phyloP scores from a whole-genome alignment of 768 basidiomycete species.

The Amanita inopinata region DNA sequence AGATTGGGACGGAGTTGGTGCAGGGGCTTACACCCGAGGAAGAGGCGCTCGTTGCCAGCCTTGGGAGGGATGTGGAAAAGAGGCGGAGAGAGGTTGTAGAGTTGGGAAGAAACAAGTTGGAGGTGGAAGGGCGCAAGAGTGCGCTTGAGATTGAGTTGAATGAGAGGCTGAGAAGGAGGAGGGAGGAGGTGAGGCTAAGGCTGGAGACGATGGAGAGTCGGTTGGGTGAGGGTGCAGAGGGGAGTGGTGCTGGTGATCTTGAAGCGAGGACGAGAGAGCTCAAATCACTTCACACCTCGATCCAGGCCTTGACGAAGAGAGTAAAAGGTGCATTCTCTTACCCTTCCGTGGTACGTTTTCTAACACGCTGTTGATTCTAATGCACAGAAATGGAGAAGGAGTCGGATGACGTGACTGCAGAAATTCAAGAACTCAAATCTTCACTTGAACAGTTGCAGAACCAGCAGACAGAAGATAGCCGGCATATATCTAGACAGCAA shows the following conservation, averaged over 20 bases:
- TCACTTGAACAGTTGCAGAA: constrained; percentile 68
- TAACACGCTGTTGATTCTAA: not conserved
- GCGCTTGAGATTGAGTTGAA: constrained; percentile 87
- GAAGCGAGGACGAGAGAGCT: constrained; percentile 65
- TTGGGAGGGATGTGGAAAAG: constrained; percentile 70
- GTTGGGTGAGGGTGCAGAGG: constrained; percentile 33
- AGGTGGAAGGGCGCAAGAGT: constrained; percentile 73
- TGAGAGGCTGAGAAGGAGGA: constrained; percentile 73
- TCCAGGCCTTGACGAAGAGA: constrained; percentile 53
- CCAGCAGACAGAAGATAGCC: constrained; percentile 80
- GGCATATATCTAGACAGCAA: constrained; percentile 82
- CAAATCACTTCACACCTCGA: constrained; percentile 51
- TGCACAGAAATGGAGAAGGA: constrained; percentile 61
- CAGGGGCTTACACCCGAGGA: constrained; percentile 70
- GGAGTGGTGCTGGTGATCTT: constrained; percentile 52
- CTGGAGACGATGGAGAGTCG: constrained; percentile 55
- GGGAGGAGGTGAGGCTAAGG: constrained; percentile 68
- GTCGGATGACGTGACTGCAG: constrained; percentile 46
- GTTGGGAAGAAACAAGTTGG: constrained; percentile 54
- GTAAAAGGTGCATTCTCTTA: constrained; percentile 38
- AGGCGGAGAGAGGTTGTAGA: constrained; percentile 64
- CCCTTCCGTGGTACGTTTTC: not conserved
- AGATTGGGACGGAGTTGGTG: constrained; percentile 67
- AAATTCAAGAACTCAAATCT: constrained; percentile 57
- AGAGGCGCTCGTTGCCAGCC: constrained; percentile 46